Conservation (phyloP, 495 filamentous ascomycete genomes). For the Tuber umbilicatum region DNA sequence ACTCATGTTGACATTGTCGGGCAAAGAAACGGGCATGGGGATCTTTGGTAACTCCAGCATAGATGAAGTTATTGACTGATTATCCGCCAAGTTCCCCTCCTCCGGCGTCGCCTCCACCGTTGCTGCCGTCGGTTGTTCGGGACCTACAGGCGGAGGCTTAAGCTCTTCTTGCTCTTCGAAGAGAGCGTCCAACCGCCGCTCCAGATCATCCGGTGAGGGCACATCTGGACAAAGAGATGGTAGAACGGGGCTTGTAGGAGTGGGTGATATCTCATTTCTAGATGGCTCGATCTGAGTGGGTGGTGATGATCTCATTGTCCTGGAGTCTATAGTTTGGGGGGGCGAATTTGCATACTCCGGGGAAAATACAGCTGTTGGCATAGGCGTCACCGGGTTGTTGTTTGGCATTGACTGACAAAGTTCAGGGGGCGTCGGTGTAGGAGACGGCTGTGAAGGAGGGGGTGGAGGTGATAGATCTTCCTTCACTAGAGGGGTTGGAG, state of each 20-base stretch:
- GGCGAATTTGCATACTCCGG: conserved; percentile 27
- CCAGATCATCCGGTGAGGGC: conserved; percentile 8
- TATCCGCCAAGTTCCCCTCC: neutral
- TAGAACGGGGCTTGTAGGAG: conserved; percentile 36
- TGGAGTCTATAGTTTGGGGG: conserved; percentile 26
- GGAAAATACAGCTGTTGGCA: conserved; percentile 17
- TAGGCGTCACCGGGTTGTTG: conserved; percentile 2
- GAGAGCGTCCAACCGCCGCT: conserved; percentile 23
- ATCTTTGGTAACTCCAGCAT: neutral
- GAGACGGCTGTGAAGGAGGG: conserved; percentile 13
- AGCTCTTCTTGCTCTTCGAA: conserved; percentile 20
- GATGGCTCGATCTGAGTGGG: conserved; percentile 31
- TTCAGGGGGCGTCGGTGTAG: conserved; percentile 10
- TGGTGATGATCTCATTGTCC: conserved; percentile 38
- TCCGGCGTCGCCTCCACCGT: conserved; percentile 14
- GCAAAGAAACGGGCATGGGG: conserved; percentile 8
- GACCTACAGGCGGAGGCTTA: neutral
- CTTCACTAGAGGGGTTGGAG: conserved; percentile 20
- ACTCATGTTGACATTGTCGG: conserved; percentile 23
- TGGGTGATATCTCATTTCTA: conserved; percentile 34
- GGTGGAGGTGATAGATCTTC: conserved; percentile 7
- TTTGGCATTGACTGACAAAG: neutral
- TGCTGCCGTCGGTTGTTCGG: conserved; percentile 21
- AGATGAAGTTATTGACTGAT: conserved; percentile 6
- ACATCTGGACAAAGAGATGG: conserved; percentile 25